A percentile compares a stretch with the other conserved stretches of the same genome.
Evolutionary conservation across 805 yeast genomes (phyloP).

Genomic region (Yarrowia keelungensis): DNA sequence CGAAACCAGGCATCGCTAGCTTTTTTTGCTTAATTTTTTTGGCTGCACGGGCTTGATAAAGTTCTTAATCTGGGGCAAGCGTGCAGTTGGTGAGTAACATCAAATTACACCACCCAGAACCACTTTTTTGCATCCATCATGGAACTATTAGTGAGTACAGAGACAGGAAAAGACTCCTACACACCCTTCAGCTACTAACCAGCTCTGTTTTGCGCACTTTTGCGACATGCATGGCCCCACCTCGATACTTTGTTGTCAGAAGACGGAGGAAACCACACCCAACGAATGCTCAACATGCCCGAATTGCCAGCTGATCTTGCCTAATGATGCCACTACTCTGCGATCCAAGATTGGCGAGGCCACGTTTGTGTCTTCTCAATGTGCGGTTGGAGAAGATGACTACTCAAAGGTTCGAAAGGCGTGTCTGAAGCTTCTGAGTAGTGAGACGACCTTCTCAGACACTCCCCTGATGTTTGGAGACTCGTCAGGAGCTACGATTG

Average conservation of each 20-base stretch:
- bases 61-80: conserved; percentile 21
- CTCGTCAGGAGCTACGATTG: conserved; percentile 44
- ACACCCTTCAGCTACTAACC: conserved; percentile 6
- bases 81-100: neutral
- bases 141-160: conserved; percentile 19
- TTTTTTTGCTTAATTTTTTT: conserved; percentile 46
- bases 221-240: conserved; percentile 49
- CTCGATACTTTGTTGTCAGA: conserved; percentile 47
- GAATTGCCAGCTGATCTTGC: conserved; percentile 44
- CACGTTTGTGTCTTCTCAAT: conserved; percentile 43
- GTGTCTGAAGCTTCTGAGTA: conserved; percentile 44
- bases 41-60: neutral
- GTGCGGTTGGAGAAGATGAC: conserved; percentile 45
- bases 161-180: neutral
- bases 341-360: conserved; percentile 4
- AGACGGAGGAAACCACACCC: conserved; percentile 40
- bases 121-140: neutral
- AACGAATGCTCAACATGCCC: conserved; percentile 41
- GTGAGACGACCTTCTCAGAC: conserved; percentile 44
- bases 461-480: conserved; percentile 46
- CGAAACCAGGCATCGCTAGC: conserved; percentile 88
- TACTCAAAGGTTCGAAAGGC: conserved; percentile 46
- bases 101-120: neutral
- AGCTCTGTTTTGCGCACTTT: conserved; percentile 48
- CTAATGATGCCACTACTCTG: conserved; percentile 36